Evolutionary conservation across 2,329 filamentous ascomycete species (phyloP).

Genomic region (Aspergillus pseudoviridinutans): DNA sequence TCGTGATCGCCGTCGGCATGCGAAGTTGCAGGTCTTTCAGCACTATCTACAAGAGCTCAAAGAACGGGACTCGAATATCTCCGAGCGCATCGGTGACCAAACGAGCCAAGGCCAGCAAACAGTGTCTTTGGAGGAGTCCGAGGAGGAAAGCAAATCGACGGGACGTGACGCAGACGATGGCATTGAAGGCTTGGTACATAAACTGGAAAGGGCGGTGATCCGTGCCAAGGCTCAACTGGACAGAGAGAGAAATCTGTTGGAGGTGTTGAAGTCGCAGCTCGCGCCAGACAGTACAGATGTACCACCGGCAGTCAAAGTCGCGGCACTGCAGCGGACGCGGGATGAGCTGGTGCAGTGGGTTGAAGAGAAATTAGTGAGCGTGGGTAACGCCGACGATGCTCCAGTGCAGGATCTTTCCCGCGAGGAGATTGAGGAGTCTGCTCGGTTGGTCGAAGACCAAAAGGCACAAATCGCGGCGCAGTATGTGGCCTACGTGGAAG

Average conservation of each 20-base stretch:
- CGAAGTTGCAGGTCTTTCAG: slow-evolving; percentile 46
- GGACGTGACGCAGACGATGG: slow-evolving; percentile 12
- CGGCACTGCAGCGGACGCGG: slow-evolving; percentile 43
- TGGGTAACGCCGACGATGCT: slow-evolving; percentile 27
- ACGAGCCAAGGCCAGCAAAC: slow-evolving; percentile 14
- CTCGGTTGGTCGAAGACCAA: slow-evolving; percentile 26
- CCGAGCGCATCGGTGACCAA: slow-evolving; percentile 19
- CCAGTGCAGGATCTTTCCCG: slow-evolving; percentile 23
- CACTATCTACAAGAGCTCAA: slow-evolving; percentile 42
- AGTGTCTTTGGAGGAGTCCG: slow-evolving; percentile 13
- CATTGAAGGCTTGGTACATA: slow-evolving; percentile 33
- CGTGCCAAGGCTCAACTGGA: slow-evolving; percentile 35
- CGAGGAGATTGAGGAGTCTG: slow-evolving; percentile 29
- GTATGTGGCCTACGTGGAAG: slow-evolving; percentile 34
- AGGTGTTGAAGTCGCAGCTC: slow-evolving; percentile 26
- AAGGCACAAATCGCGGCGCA: slow-evolving; percentile 32
- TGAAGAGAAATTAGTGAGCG: slow-evolving; percentile 44
- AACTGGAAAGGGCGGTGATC: slow-evolving; percentile 37
- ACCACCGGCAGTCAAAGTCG: slow-evolving; percentile 20
- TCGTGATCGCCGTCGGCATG: slow-evolving; percentile 43
- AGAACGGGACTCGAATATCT: slow-evolving; percentile 17
- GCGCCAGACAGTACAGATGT: slow-evolving; percentile 9
- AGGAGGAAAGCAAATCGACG: slow-evolving; percentile 9
- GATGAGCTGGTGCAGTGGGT: slow-evolving; percentile 51
- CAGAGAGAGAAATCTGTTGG: slow-evolving; percentile 32